A percentile compares a stretch with the other conserved stretches of the same genome.
Conservation (phyloP, 2,329 filamentous ascomycete species). For the Pseudogymnoascus sp. region DNA sequence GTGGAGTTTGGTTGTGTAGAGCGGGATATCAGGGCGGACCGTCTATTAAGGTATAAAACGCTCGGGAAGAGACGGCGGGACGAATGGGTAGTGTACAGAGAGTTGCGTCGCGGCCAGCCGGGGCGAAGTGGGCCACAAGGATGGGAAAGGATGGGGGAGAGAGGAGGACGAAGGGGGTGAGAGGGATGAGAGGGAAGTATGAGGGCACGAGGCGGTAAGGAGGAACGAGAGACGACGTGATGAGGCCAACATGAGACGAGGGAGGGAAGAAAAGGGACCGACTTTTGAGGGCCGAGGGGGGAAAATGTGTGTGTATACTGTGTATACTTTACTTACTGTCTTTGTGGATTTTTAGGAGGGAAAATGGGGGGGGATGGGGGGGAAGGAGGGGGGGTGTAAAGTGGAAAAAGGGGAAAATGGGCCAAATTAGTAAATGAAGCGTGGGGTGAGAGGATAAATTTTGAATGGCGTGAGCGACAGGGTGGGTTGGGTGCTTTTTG, state of each 20-base stretch:
- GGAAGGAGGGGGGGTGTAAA: background rate
- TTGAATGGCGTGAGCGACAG: background rate
- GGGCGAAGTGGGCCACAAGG: background rate
- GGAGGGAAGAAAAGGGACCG: background rate
- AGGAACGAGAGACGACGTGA: background rate
- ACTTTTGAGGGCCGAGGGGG: background rate
- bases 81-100: background rate
- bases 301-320: background rate
- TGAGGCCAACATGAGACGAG: background rate
- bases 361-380: background rate
- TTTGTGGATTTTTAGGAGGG: background rate
- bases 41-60: background rate
- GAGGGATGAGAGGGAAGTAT: background rate
- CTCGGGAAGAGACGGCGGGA: background rate
- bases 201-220: background rate
- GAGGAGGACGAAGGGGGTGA: background rate
- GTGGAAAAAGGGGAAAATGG: background rate
- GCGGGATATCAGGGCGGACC: slow-evolving; percentile 1
- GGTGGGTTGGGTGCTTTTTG: background rate
- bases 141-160: background rate
- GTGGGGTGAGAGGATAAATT: background rate
- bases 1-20: background rate
- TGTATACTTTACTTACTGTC: too few species aligned
- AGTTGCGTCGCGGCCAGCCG: background rate
- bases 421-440: background rate